Percentiles rank a stretch among this genome's conserved stretches.
These are phyloP conservation scores for Malassezia psittaci DNA, from an alignment of 1,284 basidiomycete genomes.

Conservation along the genomic window DNA sequence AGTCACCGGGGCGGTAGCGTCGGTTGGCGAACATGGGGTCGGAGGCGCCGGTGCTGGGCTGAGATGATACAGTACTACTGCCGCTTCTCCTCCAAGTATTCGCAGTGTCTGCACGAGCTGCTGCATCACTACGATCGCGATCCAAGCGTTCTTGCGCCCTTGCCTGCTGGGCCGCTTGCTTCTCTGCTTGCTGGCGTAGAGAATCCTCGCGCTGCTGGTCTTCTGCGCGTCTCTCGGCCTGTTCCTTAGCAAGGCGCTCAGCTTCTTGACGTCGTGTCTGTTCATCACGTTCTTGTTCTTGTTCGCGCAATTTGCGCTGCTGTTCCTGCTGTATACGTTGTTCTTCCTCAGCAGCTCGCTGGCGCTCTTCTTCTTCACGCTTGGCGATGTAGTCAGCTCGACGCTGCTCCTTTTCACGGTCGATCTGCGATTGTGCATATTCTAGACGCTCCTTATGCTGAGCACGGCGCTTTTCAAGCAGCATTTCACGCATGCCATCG, in stretches of 20 bases:
- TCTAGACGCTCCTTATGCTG: conserved; percentile 62
- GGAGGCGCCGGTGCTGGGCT: conserved; percentile 5
- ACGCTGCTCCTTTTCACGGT: conserved; percentile 73
- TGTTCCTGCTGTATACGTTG: background rate
- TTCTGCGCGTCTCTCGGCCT: conserved; percentile 43
- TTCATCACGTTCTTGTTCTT: conserved; percentile 24
- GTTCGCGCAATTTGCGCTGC: conserved; percentile 7
- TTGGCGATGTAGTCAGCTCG: conserved; percentile 29
- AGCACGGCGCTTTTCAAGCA: conserved; percentile 60
- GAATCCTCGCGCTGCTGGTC: conserved; percentile 41
- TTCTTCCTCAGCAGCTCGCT: conserved; percentile 26
- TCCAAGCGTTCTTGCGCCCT: conserved; percentile 25
- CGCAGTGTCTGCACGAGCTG: conserved; percentile 3
- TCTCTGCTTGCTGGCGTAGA: conserved; percentile 32
- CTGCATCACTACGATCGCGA: background rate
- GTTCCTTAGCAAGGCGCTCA: conserved; percentile 36
- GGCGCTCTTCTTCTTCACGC: conserved; percentile 36
- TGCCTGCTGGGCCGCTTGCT: conserved; percentile 35
- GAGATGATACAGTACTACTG: background rate
- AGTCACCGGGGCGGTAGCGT: conserved; percentile 17
- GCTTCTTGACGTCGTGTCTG: conserved; percentile 36
- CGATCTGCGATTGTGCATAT: conserved; percentile 62
- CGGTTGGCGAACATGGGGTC: conserved; percentile 19
- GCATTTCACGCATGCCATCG: conserved; percentile 54
- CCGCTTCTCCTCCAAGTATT: conserved; percentile 12